phyloP scores from a whole-genome alignment of 441 rosid species.

The Daphne laureola region DNA sequence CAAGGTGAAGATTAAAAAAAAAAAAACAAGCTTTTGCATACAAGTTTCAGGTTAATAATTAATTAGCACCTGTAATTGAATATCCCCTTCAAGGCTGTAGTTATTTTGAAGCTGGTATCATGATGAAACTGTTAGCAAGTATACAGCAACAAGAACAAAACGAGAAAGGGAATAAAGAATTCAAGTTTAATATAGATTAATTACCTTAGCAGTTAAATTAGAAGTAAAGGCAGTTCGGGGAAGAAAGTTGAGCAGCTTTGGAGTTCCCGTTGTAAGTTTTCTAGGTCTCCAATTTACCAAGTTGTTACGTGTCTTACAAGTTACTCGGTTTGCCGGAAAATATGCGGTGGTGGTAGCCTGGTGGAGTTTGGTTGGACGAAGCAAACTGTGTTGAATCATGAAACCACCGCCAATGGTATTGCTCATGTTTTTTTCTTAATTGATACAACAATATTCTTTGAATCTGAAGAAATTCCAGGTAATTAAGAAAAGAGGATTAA shows the following conservation, averaged over 20 bases:
- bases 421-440: conserved; percentile 60
- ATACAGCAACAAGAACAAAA: background rate
- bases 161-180: background rate
- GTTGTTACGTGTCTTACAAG: conserved; percentile 25
- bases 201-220: conserved; percentile 74
- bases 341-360: conserved; percentile 41
- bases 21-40: conserved; percentile 9
- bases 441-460: conserved; percentile 21
- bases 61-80: conserved; percentile 65
- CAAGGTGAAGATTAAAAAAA: conserved; percentile 11
- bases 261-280: conserved; percentile 23
- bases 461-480: conserved; percentile 30
- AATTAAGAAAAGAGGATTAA: background rate
- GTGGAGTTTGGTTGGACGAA: conserved; percentile 49
- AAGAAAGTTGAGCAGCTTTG: conserved; percentile 23
- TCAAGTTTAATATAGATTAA: too few species aligned
- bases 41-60: conserved; percentile 1
- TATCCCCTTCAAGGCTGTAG: conserved; percentile 71
- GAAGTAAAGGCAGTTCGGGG: conserved; percentile 66
- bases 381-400: conserved; percentile 47
- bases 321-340: conserved; percentile 31
- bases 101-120: conserved; percentile 55
- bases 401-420: conserved; percentile 44
- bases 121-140: conserved; percentile 20
- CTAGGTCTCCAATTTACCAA: conserved; percentile 31